Evolutionary conservation across 371 early-diverging fungal species (phyloP).

Genomic region (Mortierella sp.): DNA sequence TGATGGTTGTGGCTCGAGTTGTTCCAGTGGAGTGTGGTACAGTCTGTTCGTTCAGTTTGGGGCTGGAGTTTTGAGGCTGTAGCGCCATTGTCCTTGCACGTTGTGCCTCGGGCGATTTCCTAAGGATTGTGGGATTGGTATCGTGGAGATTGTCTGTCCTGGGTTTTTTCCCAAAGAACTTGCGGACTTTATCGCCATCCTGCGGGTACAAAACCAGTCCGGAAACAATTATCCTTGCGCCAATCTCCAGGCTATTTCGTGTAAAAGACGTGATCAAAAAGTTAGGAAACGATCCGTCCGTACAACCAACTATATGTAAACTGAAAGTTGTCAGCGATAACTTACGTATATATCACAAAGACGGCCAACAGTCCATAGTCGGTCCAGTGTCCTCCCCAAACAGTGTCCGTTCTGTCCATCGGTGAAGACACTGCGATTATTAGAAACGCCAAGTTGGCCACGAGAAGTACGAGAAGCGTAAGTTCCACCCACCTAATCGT

Average conservation of each 20-base stretch:
- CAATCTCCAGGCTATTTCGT: slow-evolving; percentile 57
- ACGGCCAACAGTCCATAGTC: slow-evolving; percentile 68
- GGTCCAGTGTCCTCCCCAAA: slow-evolving; percentile 69
- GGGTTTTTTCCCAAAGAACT: slow-evolving; percentile 40
- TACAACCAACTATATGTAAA: background rate
- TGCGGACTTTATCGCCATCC: slow-evolving; percentile 49
- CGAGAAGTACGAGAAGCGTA: slow-evolving; percentile 65
- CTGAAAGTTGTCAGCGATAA: background rate
- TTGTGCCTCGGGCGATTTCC: slow-evolving; percentile 24
- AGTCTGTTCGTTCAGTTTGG: background rate
- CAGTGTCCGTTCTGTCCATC: slow-evolving; percentile 39
- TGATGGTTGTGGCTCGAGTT: slow-evolving; percentile 39
- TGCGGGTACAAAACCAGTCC: slow-evolving; percentile 65
- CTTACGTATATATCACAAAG: slow-evolving; percentile 73
- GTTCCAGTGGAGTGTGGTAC: slow-evolving; percentile 12
- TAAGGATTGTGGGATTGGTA: slow-evolving; percentile 56
- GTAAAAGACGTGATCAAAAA: too few relatives aligned
- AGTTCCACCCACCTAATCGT: slow-evolving; percentile 69
- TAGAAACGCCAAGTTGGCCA: slow-evolving; percentile 63
- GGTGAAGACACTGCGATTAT: slow-evolving; percentile 63
- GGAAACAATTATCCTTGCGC: slow-evolving; percentile 67
- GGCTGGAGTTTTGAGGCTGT: slow-evolving; percentile 14
- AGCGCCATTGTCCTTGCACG: slow-evolving; percentile 24
- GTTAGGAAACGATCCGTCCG: background rate
- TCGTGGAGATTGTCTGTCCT: slow-evolving; percentile 51